Base-by-base conservation (phyloP, 1,284 basidiomycete species). In the Ceratobasidium theobromae region DNA sequence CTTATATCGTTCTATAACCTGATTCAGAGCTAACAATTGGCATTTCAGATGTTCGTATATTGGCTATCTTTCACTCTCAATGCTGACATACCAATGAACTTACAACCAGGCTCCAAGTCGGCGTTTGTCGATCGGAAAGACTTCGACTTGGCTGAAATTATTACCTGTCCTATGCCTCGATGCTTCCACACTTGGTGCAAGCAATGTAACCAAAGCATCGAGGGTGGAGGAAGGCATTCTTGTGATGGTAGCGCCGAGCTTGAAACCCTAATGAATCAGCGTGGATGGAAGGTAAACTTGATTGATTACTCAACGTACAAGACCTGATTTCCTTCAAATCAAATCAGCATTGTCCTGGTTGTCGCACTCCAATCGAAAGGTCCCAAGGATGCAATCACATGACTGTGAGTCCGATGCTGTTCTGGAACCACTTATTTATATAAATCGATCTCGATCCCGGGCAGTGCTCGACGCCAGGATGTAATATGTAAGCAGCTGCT, bases 101-200 rank as follows among this genome's bases (percentile, higher is more conserved):
- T n/a, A n/a, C n/a, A n/a, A n/a, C 8, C n/a, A 65, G 62, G 62
- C 28, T 65, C 62, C 1, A 28, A 45, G 14, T 65, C 69, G 30
- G 62, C 65, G 11, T 53, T 60, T 38, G 69, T 69, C 16, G 66
- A 69, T 27, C 60, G 66, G 35, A 55, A 69, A n/a, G 69, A 69
- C 25, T 66, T 60, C 33, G 51, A 60, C 18, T 23, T 45, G 1
- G 55, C 40, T 1, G 52, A 60, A 30, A 66, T 68, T 16, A 68
- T 69, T n/a, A 54, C 32, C 8, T 69, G 69, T 40, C 69, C 69
- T 5, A 32, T 68, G 40, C 65, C 65, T 4, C n/a, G 53, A 4
- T 69, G 69, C 38, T 41, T 27, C 12, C 18, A 67, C 32, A 27
- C 45, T 23, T 69, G 69, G 69, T 69, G 69, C 41, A 69, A 68